Percentiles rank a stretch among this genome's conserved stretches.
phyloP scores from a whole-genome alignment of 164 flowering plant species.

The Magnolia kwangsiensis region DNA sequence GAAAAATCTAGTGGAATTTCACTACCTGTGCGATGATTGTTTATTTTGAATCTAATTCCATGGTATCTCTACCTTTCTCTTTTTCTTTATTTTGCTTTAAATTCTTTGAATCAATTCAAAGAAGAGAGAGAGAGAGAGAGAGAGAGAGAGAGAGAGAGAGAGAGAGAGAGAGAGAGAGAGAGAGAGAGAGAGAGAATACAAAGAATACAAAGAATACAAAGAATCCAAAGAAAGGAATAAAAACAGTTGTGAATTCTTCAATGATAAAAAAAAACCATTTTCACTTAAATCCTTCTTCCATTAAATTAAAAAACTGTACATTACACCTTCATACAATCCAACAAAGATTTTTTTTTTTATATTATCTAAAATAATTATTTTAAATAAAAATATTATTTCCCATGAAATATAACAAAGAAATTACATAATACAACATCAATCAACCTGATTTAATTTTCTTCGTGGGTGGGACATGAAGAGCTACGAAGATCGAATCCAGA shows the following conservation, averaged over 20 bases:
- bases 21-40: background rate
- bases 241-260: too few species aligned
- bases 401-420: background rate
- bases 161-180: background rate
- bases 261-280: background rate
- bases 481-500: background rate
- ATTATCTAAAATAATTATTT: background rate
- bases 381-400: background rate
- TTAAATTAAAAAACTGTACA: background rate
- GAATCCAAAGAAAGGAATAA: background rate
- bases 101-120: background rate
- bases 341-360: background rate
- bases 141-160: background rate
- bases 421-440: background rate
- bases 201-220: too few species aligned
- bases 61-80: background rate
- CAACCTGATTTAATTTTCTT: constrained; percentile 2
- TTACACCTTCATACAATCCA: background rate
- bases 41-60: constrained; percentile 1
- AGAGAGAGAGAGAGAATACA: background rate
- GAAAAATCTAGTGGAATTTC: background rate
- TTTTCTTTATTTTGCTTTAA: background rate
- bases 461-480: background rate
- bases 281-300: background rate
- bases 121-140: constrained; percentile 1